Percentiles rank a stretch among this genome's conserved stretches.
Conservation (phyloP, 75 land plant species). For the Cupressus sempervirens region DNA sequence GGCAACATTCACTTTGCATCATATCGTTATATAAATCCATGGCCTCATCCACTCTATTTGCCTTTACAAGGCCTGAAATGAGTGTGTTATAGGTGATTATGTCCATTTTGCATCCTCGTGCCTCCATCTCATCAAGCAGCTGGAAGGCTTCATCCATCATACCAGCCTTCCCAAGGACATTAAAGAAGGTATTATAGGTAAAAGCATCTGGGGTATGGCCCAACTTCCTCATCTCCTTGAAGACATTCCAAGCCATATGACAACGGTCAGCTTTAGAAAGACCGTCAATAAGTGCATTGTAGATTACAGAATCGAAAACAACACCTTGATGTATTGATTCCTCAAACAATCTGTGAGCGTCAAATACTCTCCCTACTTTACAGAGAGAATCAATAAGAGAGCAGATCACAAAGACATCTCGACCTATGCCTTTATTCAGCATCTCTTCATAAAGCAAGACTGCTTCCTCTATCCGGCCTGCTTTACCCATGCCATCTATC, state of each 20-base stretch:
- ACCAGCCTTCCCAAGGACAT: constrained; percentile 46
- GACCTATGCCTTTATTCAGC: constrained; percentile 24
- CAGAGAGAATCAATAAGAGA: constrained; percentile 46
- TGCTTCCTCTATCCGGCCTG: constrained; percentile 32
- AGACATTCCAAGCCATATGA: constrained; percentile 37
- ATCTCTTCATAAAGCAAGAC: constrained; percentile 35
- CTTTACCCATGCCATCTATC: constrained; percentile 38
- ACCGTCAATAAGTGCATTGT: constrained; percentile 52
- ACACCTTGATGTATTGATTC: constrained; percentile 41
- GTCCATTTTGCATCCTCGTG: constrained; percentile 45
- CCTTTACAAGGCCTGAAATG: constrained; percentile 57
- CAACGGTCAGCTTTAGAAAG: constrained; percentile 23
- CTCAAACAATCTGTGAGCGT: constrained; percentile 42
- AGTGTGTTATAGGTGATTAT: constrained; percentile 50
- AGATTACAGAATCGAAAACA: constrained; percentile 26
- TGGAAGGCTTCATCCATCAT: constrained; percentile 32
- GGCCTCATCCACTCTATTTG: constrained; percentile 37
- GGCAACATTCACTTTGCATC: constrained; percentile 40
- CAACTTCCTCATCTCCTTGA: constrained; percentile 44
- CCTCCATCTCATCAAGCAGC: constrained; percentile 48
- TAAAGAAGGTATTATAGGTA: constrained; percentile 55
- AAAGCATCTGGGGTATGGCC: constrained; percentile 46
- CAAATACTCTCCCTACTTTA: constrained; percentile 35
- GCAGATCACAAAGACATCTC: constrained; percentile 39
- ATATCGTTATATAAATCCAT: constrained; percentile 50